Base-by-base conservation (phyloP, 2,329 filamentous ascomycete genomes). In the Penicillium sp. region DNA sequence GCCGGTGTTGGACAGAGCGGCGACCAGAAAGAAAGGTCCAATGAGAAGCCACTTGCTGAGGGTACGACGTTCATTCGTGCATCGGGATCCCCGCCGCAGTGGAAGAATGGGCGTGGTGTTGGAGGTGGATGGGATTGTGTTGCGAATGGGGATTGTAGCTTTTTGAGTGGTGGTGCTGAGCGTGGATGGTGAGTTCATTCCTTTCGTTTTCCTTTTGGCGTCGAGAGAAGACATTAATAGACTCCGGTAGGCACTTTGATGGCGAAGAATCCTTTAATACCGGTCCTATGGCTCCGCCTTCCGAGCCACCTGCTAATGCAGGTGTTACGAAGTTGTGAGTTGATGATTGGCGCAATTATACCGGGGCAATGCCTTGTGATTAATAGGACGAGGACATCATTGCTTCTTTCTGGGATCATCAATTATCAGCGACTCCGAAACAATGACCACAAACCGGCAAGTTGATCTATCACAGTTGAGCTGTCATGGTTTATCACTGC, bases 141-240 rank as follows among this genome's bases (percentile, higher is more conserved):
- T 59, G 72, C 84, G 53, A 93, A 96, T 77, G 91, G 91, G 17
- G 91, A 96, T 73, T 96, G 92, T 69, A 87, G 84, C 59, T 96
- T 93, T 75, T 78, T 97, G 64, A 85, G 81, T 53, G 83, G 83
- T 54, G 93, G 93, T 8, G 88, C 89, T 67, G 93, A 97, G 76
- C 83, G 93, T 78, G 92, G 92, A 71, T 97, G 93, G 92, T 94
- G 75, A 76, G 81, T 72, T 1, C 6, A 27, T 58, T 68, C 61
- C 15, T 61, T 65, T 42, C 59, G 66, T 38, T 47, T 45, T 54
- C 21, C 13, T 7, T 29, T 27, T 35, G 17, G 39, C 49, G 4
- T 19, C 10, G 36, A 47, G 49, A 19, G 17, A 49, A 43, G 43
- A 43, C 65, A 57, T 56, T 80, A 49, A 50, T n/a, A 60, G 5